Conservation (phyloP, 108 stramenopile species). For the Pseudonitzschia pungens region DNA sequence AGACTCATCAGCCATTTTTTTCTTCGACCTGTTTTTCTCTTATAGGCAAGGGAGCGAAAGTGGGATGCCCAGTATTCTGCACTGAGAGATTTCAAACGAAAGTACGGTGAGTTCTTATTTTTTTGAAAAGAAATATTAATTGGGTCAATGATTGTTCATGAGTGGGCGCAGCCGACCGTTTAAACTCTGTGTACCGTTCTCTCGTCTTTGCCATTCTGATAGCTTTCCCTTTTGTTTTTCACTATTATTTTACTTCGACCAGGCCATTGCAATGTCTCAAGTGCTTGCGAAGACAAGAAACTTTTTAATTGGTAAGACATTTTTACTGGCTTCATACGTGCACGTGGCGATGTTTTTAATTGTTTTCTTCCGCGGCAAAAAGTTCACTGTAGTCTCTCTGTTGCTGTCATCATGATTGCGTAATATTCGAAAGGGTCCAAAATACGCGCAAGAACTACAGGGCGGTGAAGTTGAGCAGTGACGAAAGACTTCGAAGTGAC, state of each 20-base stretch:
- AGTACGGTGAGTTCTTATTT: conserved; percentile 4
- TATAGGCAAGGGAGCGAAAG: neutral
- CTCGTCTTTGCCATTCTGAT: neutral
- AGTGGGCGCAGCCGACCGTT: too few species aligned
- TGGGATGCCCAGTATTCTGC: conserved; percentile 7
- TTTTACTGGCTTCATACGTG: neutral
- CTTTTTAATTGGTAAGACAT: conserved; percentile 10
- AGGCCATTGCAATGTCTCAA: conserved; percentile 9
- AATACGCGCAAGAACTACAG: conserved; percentile 8
- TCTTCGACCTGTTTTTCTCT: neutral
- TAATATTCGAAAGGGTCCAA: conserved; percentile 8
- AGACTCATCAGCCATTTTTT: neutral
- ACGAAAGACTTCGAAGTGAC: neutral
- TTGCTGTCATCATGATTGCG: neutral
- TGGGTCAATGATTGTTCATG: neutral
- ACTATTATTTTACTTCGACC: neutral
- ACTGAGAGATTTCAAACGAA: neutral
- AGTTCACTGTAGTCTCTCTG: too few species aligned
- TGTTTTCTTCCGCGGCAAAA: neutral
- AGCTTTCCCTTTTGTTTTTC: too few species aligned
- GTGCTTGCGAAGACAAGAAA: neutral
- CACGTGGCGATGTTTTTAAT: too few species aligned
- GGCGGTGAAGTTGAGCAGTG: neutral
- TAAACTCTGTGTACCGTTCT: too few species aligned
- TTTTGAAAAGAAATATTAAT: neutral